phyloP scores from a whole-genome alignment of 164 flowering plant species.

The Kingdonia uniflora region DNA sequence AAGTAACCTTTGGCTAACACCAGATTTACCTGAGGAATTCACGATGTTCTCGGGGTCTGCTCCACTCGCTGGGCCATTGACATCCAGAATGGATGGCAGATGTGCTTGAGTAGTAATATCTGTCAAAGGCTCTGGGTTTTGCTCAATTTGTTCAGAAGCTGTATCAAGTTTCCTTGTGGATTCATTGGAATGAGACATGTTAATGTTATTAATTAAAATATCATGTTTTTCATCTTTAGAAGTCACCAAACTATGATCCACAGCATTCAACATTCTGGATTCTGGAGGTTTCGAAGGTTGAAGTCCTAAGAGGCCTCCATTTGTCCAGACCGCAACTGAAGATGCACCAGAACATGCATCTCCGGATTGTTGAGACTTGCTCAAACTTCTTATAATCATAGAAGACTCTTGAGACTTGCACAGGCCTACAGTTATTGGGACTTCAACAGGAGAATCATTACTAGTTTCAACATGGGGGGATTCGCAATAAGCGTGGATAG shows the following conservation, averaged over 20 bases:
- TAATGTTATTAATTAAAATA: slow-evolving; percentile 9
- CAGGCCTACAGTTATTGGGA: slow-evolving; percentile 88
- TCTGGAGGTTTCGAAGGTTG: slow-evolving; percentile 89
- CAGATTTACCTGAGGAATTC: slow-evolving; percentile 30
- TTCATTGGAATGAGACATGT: slow-evolving; percentile 9
- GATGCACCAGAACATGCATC: slow-evolving; percentile 17
- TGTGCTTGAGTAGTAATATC: slow-evolving; percentile 12
- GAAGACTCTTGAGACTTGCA: not conserved
- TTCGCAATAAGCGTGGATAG: too few species aligned
- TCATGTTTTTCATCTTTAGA: slow-evolving; percentile 11
- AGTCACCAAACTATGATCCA: slow-evolving; percentile 10
- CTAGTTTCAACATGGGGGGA: too few species aligned
- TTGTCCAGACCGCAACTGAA: slow-evolving; percentile 63
- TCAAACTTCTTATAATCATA: not conserved
- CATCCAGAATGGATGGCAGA: slow-evolving; percentile 12
- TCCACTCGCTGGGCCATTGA: slow-evolving; percentile 10
- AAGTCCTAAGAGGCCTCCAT: slow-evolving; percentile 87
- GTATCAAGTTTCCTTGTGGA: slow-evolving; percentile 7
- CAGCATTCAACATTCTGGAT: slow-evolving; percentile 22
- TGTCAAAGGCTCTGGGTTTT: slow-evolving; percentile 5
- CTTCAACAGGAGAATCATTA: slow-evolving; percentile 24
- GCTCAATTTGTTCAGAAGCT: slow-evolving; percentile 6
- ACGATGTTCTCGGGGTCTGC: slow-evolving; percentile 16
- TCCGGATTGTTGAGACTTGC: slow-evolving; percentile 20
- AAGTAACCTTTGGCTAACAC: slow-evolving; percentile 21